A percentile compares a stretch with the other conserved stretches of the same genome.
Conservation (phyloP, 106 monocot species). For the Dactylorhiza incarnata region DNA sequence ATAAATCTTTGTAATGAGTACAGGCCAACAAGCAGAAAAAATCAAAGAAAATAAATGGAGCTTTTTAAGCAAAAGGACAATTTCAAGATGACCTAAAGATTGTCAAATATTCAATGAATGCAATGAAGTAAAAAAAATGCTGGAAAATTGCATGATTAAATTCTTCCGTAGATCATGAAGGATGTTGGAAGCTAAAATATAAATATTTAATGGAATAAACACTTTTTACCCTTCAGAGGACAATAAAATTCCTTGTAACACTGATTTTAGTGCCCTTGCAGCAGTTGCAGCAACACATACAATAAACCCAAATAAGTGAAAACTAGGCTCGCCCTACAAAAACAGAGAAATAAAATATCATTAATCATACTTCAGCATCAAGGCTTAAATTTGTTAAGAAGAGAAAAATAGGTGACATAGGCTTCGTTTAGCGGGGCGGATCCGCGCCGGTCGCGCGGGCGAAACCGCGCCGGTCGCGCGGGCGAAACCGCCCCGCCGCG, state of each 20-base stretch:
- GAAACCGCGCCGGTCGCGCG: too few species aligned
- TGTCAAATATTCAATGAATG: not conserved
- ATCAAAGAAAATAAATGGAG: not conserved
- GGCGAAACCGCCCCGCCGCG: too few species aligned
- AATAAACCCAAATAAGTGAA: slow-evolving; percentile 67
- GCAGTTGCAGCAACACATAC: slow-evolving; percentile 67
- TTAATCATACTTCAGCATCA: not conserved
- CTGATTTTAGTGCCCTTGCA: slow-evolving; percentile 69
- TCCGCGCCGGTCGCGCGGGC: too few species aligned
- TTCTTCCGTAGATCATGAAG: not conserved
- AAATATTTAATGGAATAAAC: not conserved
- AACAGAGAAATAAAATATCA: slow-evolving; percentile 6
- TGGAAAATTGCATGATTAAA: not conserved
- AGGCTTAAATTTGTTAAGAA: not conserved
- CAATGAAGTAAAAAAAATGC: not conserved
- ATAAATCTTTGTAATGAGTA: too few species aligned
- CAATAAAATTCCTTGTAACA: slow-evolving; percentile 61
- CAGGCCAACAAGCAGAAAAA: not conserved
- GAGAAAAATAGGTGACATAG: not conserved
- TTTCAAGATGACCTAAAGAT: not conserved
- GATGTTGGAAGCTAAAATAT: not conserved
- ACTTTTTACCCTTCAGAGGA: slow-evolving; percentile 61
- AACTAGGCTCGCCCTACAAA: slow-evolving; percentile 66
- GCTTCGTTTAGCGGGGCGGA: too few species aligned
- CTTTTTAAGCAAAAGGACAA: not conserved